phyloP scores from a whole-genome alignment of 1,139 yeast genomes.

The Kodamaea sp. region DNA sequence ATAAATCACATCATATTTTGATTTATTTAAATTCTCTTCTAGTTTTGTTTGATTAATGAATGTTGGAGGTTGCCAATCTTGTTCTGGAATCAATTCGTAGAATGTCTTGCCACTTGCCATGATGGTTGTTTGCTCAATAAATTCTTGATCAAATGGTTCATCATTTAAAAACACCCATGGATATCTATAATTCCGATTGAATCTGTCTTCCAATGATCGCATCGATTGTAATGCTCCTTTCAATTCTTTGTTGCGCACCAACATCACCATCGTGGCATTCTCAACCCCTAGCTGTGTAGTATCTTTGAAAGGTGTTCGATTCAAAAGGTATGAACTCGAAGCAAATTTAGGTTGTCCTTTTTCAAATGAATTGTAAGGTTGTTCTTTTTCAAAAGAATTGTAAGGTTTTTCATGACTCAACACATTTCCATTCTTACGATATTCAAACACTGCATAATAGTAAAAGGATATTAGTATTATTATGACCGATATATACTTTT shows the following conservation, averaged over 20 bases:
- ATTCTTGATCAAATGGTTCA: conserved; percentile 39
- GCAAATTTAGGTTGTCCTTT: conserved; percentile 33
- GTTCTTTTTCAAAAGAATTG: conserved; percentile 9
- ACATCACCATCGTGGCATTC: conserved; percentile 50
- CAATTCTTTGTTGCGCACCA: conserved; percentile 42
- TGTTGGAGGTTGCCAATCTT: conserved; percentile 43
- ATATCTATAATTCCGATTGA: conserved; percentile 42
- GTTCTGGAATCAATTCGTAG: conserved; percentile 41
- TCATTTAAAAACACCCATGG: conserved; percentile 49
- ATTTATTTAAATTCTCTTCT: conserved; percentile 22
- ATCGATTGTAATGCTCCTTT: conserved; percentile 42
- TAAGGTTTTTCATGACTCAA: conserved; percentile 3
- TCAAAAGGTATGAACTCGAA: conserved; percentile 40
- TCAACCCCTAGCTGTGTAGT: conserved; percentile 40
- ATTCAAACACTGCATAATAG: conserved; percentile 7
- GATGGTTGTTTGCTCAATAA: conserved; percentile 56
- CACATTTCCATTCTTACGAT: not conserved
- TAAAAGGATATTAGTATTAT: conserved; percentile 6
- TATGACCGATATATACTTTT: not conserved
- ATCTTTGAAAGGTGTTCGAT: conserved; percentile 26
- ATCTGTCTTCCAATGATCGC: conserved; percentile 45
- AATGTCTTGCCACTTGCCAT: conserved; percentile 80
- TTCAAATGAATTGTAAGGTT: conserved; percentile 9
- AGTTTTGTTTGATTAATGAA: conserved; percentile 32
- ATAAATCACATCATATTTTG: conserved; percentile 32